Conservation (phyloP, 2,329 filamentous ascomycete species). For the Epichloe scottii region DNA sequence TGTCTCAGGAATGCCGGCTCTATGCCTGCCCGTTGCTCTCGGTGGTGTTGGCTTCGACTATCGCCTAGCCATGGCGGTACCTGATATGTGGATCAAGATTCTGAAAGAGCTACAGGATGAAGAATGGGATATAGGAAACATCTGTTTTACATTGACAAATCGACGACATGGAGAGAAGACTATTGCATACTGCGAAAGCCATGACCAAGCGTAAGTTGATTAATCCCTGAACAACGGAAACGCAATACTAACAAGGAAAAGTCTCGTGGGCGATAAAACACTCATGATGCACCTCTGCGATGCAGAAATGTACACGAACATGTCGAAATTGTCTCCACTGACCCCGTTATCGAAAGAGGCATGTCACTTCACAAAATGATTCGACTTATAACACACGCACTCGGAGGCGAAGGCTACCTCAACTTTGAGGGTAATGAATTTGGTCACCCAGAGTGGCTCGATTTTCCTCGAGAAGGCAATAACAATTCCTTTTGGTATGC, state of each 20-base stretch:
- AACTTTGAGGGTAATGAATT: conserved; percentile 99
- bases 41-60: conserved; percentile 97
- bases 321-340: conserved; percentile 75
- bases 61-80: conserved; percentile 90
- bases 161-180: conserved; percentile 93
- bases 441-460: conserved; percentile 96
- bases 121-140: conserved; percentile 79
- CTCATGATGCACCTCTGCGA: conserved; percentile 98
- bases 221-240: background rate
- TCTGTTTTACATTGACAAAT: conserved; percentile 83
- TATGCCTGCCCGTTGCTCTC: conserved; percentile 73
- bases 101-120: conserved; percentile 86
- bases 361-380: conserved; percentile 97
- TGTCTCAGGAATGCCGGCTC: conserved; percentile 95
- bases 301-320: conserved; percentile 94
- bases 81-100: conserved; percentile 98
- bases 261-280: conserved; percentile 90
- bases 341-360: conserved; percentile 81
- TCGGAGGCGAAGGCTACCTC: conserved; percentile 92
- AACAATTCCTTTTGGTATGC: conserved; percentile 91
- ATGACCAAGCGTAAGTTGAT: conserved; percentile 80
- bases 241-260: conserved; percentile 23
- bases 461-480: conserved; percentile 91
- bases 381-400: conserved; percentile 75
- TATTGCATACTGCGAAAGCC: conserved; percentile 92